Base-by-base conservation (phyloP, 768 basidiomycete species). In the Amanita pallidorosea region DNA sequence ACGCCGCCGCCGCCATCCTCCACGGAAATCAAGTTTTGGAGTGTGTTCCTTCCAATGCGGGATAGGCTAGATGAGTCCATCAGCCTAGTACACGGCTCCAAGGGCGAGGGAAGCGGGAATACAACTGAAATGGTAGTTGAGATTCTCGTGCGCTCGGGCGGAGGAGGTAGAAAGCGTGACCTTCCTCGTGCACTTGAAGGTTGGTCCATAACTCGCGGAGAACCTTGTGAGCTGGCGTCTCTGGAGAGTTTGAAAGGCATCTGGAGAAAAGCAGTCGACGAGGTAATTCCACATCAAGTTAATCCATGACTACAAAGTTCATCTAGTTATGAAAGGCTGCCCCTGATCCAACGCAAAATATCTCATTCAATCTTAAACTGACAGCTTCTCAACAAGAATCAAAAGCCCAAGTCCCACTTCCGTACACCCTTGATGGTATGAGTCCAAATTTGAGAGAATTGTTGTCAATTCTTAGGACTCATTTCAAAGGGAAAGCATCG, bases 291-390 rank as follows among this genome's bases (percentile, higher is more conserved):
- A 75, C 72, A 51, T 27, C 55, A 38, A 20, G 45, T 53, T 17
- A 25, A 31, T 47, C 45, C 41, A 50, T 29, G 25, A 20, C 22
- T 18, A 37, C 49, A 51, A 23, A 49, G 41, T 23, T 51, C 8
- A 25, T 38, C 33, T 42, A 54, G 56, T 5, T 18, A 17, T 52
- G 47, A n/a, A 51, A 71, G 67, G 59, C 63, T 35, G 60, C 67
- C n/a, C 65, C 70, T 5, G 81, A 90, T 58, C 77, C 83, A 2
- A 81, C 80, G 2, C 75, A 81, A 48, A 75, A 80, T 56, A 65
- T 88, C n/a, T 75, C 91, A 0, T 97, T 98, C 73, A 96, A 96
- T 63, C 75, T 97, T 25, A 77, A 70, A 47, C 76, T 97, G 49
- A 97, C 92, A 7, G 71, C 78, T 13, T 78, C 85, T 20, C 95